These are phyloP conservation scores for Exserohilum rostratum DNA, from an alignment of 2,329 filamentous ascomycete species.

Conservation along the genomic window DNA sequence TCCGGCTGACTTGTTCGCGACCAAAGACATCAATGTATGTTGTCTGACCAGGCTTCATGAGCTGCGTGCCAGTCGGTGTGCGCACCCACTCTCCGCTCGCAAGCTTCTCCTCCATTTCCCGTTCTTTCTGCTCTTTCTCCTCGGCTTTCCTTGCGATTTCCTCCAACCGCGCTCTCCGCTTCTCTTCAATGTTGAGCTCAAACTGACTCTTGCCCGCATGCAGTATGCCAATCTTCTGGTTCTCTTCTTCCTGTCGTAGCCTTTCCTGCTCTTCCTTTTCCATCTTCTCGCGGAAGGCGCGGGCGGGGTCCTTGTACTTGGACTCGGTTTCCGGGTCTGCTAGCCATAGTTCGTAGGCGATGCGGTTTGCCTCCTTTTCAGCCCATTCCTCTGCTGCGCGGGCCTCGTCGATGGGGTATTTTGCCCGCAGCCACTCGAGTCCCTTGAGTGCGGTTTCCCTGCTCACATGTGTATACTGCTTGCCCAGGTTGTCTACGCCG, in stretches of 20 bases:
- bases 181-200: conserved; percentile 43
- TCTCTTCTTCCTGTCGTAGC: conserved; percentile 28
- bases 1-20: conserved; percentile 38
- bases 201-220: conserved; percentile 43
- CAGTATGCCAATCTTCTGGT: conserved; percentile 42
- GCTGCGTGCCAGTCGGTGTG: conserved; percentile 40
- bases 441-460: conserved; percentile 37
- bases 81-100: conserved; percentile 43
- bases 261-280: conserved; percentile 39
- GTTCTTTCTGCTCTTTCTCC: conserved; percentile 39
- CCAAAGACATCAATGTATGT: conserved; percentile 45
- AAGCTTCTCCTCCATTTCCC: conserved; percentile 40
- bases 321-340: conserved; percentile 47
- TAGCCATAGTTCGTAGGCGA: conserved; percentile 47
- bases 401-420: conserved; percentile 49
- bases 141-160: conserved; percentile 38
- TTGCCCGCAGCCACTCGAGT: conserved; percentile 44
- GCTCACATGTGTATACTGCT: conserved; percentile 35
- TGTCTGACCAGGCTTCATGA: conserved; percentile 45
- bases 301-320: conserved; percentile 47
- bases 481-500: conserved; percentile 45
- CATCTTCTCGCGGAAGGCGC: conserved; percentile 41
- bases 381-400: conserved; percentile 49
- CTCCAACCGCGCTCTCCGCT: conserved; percentile 38
- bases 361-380: conserved; percentile 46